A percentile compares a stretch with the other conserved stretches of the same genome.
Conservation (phyloP, 805 yeast species). For the Kodamaea kaohsiungensis region DNA sequence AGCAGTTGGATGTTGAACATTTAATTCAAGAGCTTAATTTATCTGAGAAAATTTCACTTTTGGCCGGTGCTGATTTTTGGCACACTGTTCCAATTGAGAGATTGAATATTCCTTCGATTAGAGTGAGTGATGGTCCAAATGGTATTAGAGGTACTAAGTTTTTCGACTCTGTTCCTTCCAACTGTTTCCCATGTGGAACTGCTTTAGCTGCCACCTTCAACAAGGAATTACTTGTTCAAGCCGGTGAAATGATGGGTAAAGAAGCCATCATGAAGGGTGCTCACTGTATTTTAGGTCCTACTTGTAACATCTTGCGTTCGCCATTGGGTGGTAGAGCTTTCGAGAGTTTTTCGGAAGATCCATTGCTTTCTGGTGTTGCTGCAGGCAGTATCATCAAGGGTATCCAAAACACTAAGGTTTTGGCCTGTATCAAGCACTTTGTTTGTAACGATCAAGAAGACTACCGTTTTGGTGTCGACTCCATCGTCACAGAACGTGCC, state of each 20-base stretch:
- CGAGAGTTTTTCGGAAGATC: constrained; percentile 65
- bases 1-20: constrained; percentile 26
- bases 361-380: constrained; percentile 46
- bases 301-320: constrained; percentile 53
- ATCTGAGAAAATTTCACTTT: constrained; percentile 35
- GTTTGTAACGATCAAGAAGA: constrained; percentile 66
- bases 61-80: constrained; percentile 31
- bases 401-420: constrained; percentile 50
- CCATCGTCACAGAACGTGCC: constrained; percentile 58
- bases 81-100: constrained; percentile 18
- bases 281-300: constrained; percentile 50
- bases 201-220: constrained; percentile 60
- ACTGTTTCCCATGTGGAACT: constrained; percentile 63
- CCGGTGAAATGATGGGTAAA: constrained; percentile 53
- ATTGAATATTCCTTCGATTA: constrained; percentile 16
- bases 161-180: constrained; percentile 53
- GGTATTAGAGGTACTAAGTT: constrained; percentile 62
- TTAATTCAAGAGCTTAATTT: constrained; percentile 33
- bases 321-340: constrained; percentile 66
- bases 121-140: constrained; percentile 57
- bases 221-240: constrained; percentile 46
- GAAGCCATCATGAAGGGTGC: constrained; percentile 58
- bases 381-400: constrained; percentile 56
- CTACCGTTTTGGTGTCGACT: constrained; percentile 49
- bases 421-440: constrained; percentile 62